Conservation (phyloP, 2,329 filamentous ascomycete genomes). For the Cladophialophora exuberans region DNA sequence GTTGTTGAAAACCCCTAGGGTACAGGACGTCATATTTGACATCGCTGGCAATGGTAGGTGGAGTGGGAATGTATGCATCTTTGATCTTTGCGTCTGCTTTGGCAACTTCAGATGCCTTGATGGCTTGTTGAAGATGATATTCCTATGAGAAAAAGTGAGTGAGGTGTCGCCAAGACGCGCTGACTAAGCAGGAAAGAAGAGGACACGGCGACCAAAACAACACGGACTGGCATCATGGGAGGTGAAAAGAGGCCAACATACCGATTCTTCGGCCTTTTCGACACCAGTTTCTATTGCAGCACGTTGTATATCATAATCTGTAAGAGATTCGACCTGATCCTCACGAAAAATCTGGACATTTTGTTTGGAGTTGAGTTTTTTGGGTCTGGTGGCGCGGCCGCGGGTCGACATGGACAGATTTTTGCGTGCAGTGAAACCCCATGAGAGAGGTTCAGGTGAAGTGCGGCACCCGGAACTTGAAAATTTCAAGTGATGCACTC, state of each 20-base stretch:
- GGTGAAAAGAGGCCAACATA: constrained; percentile 58
- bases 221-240: constrained; percentile 1
- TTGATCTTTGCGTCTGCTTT: constrained; percentile 63
- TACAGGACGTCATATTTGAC: constrained; percentile 91
- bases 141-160: constrained; percentile 61
- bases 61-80: constrained; percentile 69
- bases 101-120: constrained; percentile 61
- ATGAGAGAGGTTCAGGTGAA: constrained; percentile 13
- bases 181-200: constrained; percentile 27
- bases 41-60: constrained; percentile 63
- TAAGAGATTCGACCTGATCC: constrained; percentile 81
- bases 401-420: constrained; percentile 28
- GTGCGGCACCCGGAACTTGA: constrained; percentile 2
- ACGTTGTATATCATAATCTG: constrained; percentile 83
- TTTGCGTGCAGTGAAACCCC: constrained; percentile 21
- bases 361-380: constrained; percentile 89
- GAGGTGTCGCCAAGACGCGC: constrained; percentile 22
- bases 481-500: background rate
- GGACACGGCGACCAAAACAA: constrained; percentile 23
- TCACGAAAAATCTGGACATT: constrained; percentile 85
- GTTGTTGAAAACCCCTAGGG: constrained; percentile 75
- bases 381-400: constrained; percentile 51
- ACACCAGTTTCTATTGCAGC: constrained; percentile 93
- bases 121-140: constrained; percentile 90
- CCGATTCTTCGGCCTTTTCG: constrained; percentile 95